Base-by-base conservation (phyloP, 2,329 filamentous ascomycete genomes). In the Trichoderma sp. region DNA sequence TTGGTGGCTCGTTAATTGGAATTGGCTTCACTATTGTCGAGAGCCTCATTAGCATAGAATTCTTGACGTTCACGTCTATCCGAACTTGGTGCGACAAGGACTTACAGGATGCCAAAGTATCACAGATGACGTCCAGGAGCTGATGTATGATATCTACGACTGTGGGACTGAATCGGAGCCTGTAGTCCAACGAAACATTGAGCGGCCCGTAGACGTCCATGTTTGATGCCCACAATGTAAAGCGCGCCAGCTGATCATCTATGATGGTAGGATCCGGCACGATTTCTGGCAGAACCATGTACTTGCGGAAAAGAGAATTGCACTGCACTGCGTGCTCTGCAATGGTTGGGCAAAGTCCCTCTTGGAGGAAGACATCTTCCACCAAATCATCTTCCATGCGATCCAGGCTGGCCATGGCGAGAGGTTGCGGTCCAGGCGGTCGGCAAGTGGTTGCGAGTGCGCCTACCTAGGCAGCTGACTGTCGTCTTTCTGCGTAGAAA, bases 291-390 rank as follows among this genome's bases (percentile, higher is more conserved):
- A 54, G 30, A 30, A 43, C 24, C 49, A 64, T 64, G 49, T 43
- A 64, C 39, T 64, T 54, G 16, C 49, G 49, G 18, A 64, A 64
- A 0, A 64, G 49, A 39, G 49, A 54, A 18, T 64, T 54, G 60
- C 60, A 64, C 18, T 54, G 49, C 2, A 24, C 46, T 39, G 49
- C 60, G 6, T 64, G 60, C n/a, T 64, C 49, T 21, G 49, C 49
- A 16, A 64, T 64, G 21, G 60, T 64, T 32, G 60, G 60, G 60
- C 32, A 54, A 21, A 64, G 60, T 6, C 60, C 60, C 49, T 64
- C 60, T 64, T 64, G 60, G 32, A 64, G 60, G 18, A 64, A 54
- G 60, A 64, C 60, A 39, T 64, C 60, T 54, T 63, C 60, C 8
- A 32, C 30, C 30, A 10, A 32, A 30, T 64, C 60, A n/a, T 64